Evolutionary conservation across 179 eudicot species (phyloP), one percentile per base, ranked within the genome.

Genomic region (Silene coronaria): DNA sequence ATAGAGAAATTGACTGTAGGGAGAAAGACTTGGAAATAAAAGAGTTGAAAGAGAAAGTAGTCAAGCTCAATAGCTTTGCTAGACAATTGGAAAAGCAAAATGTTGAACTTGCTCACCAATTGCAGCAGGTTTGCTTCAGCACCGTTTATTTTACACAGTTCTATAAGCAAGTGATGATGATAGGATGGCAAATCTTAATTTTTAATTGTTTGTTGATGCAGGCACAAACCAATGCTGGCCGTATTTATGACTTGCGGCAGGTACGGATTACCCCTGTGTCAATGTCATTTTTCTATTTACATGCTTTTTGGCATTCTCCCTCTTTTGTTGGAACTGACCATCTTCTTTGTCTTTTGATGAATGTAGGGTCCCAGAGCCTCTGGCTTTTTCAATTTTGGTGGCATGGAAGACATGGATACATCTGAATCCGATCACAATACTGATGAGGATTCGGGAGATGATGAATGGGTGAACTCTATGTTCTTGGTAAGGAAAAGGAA

Each of bases 331-430:
- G 68, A 28, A 53, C 10, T 38, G 32, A 16, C 59, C 69, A n/a
- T 11, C 19, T 23, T 22, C 6, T 22, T 5, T 6, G 23, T 70
- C 16, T 23, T 3, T 65, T 48, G 3, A 12, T 38, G 67, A 53
- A 61, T 55, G 62, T 69, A 95, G 97, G 97, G 87, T 60, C 76
- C 80, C 17, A 87, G 91, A 57, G 76, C 75, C 72, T 90, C 97
- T 19, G 85, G 83, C 9, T 80, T 72, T 69, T 89, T 76, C 77
- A 86, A 80, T 67, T 79, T 62, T 67, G 72, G 68, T 13, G 80
- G 77, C 11, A 78, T 82, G 55, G 97, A 89, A 48, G 99, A 96
- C 85, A 96, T 96, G 98, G 99, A 96, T 68, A 91, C 88, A 51
- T 89, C 91, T 70, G 96, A 89, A 0, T 87, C 93, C n/a, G 96